phyloP scores from a whole-genome alignment of 148 eudicot species.

The Vaccinium vitisidaea region DNA sequence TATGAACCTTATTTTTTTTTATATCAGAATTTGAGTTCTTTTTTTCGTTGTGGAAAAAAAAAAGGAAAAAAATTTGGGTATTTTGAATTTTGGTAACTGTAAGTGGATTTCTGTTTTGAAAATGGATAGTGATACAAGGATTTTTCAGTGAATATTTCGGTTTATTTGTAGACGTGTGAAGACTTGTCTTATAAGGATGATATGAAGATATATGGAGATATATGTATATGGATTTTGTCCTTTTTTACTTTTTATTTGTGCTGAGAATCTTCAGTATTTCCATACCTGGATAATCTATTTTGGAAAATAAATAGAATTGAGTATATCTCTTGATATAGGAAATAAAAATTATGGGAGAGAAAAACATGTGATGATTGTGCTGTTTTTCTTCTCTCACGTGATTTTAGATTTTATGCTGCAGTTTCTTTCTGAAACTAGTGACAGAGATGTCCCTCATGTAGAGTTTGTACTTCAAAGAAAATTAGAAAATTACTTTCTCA shows the following conservation, averaged over 20 bases:
- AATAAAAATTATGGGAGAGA: neutral
- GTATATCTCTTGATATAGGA: neutral
- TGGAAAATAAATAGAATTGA: neutral
- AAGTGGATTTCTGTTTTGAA: neutral
- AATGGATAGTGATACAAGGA: neutral
- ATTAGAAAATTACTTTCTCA: neutral
- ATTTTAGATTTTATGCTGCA: neutral
- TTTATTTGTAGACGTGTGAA: neutral
- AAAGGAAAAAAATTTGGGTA: neutral
- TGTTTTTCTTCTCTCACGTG: neutral
- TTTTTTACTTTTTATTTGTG: neutral
- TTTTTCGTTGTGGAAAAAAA: neutral
- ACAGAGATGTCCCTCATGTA: neutral
- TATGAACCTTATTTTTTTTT: neutral
- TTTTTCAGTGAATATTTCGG: neutral
- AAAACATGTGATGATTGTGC: neutral
- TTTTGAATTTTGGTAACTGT: neutral
- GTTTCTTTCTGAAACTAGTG: constrained; percentile 5
- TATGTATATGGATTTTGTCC: neutral
- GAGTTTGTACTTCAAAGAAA: neutral
- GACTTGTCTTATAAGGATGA: neutral
- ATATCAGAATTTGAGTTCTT: neutral
- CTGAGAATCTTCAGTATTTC: neutral
- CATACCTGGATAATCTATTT: neutral
- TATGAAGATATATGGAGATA: neutral